phyloP scores from a whole-genome alignment of 139 green algal genomes.

The Haematococcus lacustris region DNA sequence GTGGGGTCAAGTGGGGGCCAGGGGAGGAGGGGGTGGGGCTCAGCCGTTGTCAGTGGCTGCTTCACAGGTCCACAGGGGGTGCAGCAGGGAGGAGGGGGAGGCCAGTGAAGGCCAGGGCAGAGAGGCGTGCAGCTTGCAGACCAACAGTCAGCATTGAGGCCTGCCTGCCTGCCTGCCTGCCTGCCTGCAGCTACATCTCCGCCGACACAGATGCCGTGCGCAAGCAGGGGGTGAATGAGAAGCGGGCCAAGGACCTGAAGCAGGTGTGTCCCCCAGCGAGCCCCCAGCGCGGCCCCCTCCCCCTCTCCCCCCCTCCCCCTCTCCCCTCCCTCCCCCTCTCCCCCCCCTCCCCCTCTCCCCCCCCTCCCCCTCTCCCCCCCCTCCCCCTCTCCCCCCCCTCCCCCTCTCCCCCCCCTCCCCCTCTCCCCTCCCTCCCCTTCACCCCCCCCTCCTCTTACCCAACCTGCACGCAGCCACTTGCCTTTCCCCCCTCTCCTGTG shows the following conservation, averaged over 20 bases:
- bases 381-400: too few species aligned
- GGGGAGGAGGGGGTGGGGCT: not conserved
- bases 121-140: not conserved
- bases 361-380: too few species aligned
- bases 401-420: too few species aligned
- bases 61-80: not conserved
- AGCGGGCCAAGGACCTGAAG: conserved; percentile 12
- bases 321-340: too few species aligned
- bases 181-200: conserved; percentile 9
- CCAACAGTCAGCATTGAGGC: not conserved
- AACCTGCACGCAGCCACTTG: not conserved
- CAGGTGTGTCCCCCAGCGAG: not conserved
- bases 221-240: conserved; percentile 7
- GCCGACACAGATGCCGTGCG: conserved; percentile 8
- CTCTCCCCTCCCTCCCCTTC: too few species aligned
- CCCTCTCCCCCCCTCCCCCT: too few species aligned
- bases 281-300: too few species aligned
- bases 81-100: too few species aligned
- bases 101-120: not conserved
- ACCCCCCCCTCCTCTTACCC: not conserved
- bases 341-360: too few species aligned
- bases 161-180: not conserved
- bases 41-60: not conserved
- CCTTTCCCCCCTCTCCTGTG: not conserved
- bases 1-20: not conserved